Base-by-base conservation (phyloP, 768 basidiomycete species). In the Leccinum truebloodii region DNA sequence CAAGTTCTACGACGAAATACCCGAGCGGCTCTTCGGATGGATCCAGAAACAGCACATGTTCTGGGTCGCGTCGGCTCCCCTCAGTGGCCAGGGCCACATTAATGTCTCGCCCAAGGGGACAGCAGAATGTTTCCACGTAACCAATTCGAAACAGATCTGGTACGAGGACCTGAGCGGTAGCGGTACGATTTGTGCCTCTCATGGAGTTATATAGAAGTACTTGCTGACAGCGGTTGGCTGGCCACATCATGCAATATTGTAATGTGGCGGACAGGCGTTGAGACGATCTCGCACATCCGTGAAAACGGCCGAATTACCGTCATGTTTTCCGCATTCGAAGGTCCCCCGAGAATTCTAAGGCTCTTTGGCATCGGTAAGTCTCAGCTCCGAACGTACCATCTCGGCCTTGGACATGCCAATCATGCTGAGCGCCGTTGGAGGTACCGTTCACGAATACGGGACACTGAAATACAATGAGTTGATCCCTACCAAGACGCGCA, bases 111-210 rank as follows among this genome's bases (percentile, higher is more conserved):
- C 88, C 0, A 89, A 90, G 70, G 85, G 86, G 41, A 76, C 84
- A 44, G 75, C 79, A 63, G 83, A 84, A n/a, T 83, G 79, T 3
- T 87, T 90, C 67, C 86, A 86, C 61, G 70, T 89, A 60, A 78
- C 80, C 18, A 76, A 85, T 59, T 70, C 79, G 9, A 81, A 81
- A 77, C 48, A 75, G 71, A 84, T 86, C 2, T 90, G 88, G 89
- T 90, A 90, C 62, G 87, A 90, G 66, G 88, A 90, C 69, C 76
- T 88, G 49, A 85, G 83, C 16, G 89, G 89, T 9, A 85, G 86
- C 61, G 87, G 87, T 86, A 74, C 20, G 44, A 46, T 46, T 59
- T 44, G 79, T 75, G 20, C n/a, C 28, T 22, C 13, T 6, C 44
- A 22, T 22, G 20, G 12, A 46, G 6, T 46, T 46, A 46, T 20